Percentiles rank a stretch among this genome's conserved stretches.
Conservation (phyloP, 2,329 filamentous ascomycete species). For the Xenoacremonium recifei region DNA sequence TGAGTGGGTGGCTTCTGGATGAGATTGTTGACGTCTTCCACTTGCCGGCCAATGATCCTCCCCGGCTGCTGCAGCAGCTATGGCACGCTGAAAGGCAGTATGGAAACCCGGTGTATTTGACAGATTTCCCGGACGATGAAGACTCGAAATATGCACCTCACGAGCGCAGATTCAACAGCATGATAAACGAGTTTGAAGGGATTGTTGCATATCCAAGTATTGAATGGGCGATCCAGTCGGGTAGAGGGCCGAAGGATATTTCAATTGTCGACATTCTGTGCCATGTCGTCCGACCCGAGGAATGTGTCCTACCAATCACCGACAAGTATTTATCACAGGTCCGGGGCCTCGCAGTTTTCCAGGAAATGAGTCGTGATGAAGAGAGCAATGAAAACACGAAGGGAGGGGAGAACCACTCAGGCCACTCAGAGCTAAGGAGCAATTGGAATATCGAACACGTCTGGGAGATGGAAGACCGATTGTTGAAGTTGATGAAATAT, state of each 20-base stretch:
- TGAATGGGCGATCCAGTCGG: neutral
- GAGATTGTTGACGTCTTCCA: neutral
- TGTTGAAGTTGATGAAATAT: neutral
- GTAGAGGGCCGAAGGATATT: neutral
- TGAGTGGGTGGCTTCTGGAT: neutral
- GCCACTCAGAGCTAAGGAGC: too few species aligned
- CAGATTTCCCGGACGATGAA: neutral
- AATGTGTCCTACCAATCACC: neutral
- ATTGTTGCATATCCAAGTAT: neutral
- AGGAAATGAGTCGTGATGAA: neutral
- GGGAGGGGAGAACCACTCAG: too few species aligned
- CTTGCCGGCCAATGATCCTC: neutral
- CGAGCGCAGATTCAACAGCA: neutral
- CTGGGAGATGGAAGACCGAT: neutral
- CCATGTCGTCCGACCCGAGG: neutral
- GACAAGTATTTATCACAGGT: neutral
- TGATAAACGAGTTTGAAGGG: neutral
- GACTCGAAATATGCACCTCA: neutral
- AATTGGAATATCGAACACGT: too few species aligned
- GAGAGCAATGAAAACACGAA: neutral
- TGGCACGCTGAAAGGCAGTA: neutral
- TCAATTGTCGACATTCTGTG: neutral
- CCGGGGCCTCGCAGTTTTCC: neutral
- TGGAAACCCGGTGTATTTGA: neutral
- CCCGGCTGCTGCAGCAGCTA: neutral